Base-by-base conservation (phyloP, 2,329 filamentous ascomycete genomes). In the Microdochium bolleyi region DNA sequence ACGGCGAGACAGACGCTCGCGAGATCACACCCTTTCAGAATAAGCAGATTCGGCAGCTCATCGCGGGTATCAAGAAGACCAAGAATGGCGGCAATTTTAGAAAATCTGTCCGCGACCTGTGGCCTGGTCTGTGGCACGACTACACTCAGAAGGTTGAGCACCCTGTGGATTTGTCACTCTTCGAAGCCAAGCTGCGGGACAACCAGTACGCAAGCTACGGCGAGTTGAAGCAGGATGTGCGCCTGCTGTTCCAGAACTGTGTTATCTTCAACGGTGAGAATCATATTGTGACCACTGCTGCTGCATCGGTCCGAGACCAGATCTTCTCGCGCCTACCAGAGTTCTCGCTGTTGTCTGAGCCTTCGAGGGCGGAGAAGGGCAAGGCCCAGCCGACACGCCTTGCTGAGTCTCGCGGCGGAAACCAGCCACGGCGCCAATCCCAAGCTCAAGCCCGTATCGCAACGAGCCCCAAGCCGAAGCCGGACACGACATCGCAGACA, bases 11-110 rank as follows among this genome's bases (percentile, higher is more conserved):
- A 1, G 72, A 76, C 59, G 67, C 69, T 51, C 70, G 74, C 49
- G 66, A 73, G 1, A 79, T 90, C 19, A 65, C 64, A 1, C 57
- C 59, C 2, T 64, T 61, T 25, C 65, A 69, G 46, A 65, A 60
- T 54, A 63, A 56, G 51, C 61, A 63, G 53, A 60, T 67, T n/a
- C 59, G 85, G 32, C 82, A 83, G 56, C 77, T 85, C 30, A 72
- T 92, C 51, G 85, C 83, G 30, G 84, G 86, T 51, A 77, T 92
- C 53, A 95, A 95, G 73, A 94, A 95, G 70, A 92, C 89, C 49
- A 90, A 92, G 66, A 83, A 85, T 55, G 89, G 92, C 2, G 71
- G 73, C 7, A 80, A 86, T 52, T 97, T 96, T 73, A 79, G 83
- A 57, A 79, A 84, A 44, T 86, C 94, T 0, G 94, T 97, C 8